phyloP scores from a whole-genome alignment of 441 rosid species.

The Breynia disticha region DNA sequence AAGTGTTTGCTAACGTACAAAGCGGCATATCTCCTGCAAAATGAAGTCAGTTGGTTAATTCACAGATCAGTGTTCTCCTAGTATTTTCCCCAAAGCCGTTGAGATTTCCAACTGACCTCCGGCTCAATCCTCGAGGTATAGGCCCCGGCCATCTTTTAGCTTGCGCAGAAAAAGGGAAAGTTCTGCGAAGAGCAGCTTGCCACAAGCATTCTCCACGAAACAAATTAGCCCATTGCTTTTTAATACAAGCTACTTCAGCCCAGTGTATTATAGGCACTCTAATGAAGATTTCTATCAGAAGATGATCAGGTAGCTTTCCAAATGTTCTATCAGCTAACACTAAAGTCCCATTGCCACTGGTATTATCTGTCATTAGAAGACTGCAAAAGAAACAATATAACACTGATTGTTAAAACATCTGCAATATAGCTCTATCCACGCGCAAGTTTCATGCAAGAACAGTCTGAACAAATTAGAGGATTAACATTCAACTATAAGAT shows the following conservation, averaged over 20 bases:
- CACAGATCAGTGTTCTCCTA: too few relatives aligned
- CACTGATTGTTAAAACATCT: too few relatives aligned
- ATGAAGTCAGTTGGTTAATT: not conserved
- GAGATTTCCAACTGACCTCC: conserved; percentile 30
- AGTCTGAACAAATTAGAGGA: too few relatives aligned
- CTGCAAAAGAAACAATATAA: conserved; percentile 22
- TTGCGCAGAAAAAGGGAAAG: conserved; percentile 42
- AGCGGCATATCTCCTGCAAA: conserved; percentile 71
- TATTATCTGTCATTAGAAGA: conserved; percentile 37
- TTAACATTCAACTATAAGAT: not conserved
- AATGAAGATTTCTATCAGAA: conserved; percentile 63
- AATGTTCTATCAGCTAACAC: conserved; percentile 28
- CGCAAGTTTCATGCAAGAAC: too few relatives aligned
- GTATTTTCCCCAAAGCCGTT: not conserved
- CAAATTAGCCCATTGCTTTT: conserved; percentile 59
- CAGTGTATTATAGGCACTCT: conserved; percentile 57
- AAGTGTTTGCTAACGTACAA: conserved; percentile 51
- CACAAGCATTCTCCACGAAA: conserved; percentile 72
- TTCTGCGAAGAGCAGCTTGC: conserved; percentile 61
- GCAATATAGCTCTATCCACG: too few relatives aligned
- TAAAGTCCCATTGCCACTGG: conserved; percentile 17
- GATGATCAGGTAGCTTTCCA: conserved; percentile 64
- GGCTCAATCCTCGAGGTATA: conserved; percentile 59
- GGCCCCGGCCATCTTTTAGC: conserved; percentile 79
- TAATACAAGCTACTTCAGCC: conserved; percentile 52